Evolutionary conservation across 176 grass and related monocot genomes (phyloP), one percentile per base, ranked within the genome.

Genomic region (Lolium rigidum): DNA sequence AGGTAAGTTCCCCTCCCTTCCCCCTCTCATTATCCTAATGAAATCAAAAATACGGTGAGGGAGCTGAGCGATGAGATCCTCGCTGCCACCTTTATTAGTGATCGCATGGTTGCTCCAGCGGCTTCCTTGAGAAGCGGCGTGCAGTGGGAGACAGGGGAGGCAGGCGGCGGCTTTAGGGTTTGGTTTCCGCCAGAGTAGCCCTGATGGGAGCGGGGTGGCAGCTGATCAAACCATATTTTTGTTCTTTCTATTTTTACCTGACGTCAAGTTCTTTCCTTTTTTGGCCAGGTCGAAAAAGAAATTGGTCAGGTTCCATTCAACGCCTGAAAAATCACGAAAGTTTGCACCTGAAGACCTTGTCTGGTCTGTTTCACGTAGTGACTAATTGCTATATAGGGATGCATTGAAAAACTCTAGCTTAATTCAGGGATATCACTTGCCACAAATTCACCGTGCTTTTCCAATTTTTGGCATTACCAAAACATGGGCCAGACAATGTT

Each of bases 31-130:
- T 31, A 31, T 35, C 11, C 0, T 2, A 22, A 2, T 64, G 24
- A 64, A n/a, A 28, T 64, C 61, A 1, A 10, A 14, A 10, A 28
- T 15, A 28, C 1, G 0, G 5, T 0, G 25, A 28, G 61, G 12
- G 4, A 64, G 10, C 0, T 11, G 25, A 31, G 61, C 25, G 24
- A 13, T 4, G 10, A 14, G 4, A 28, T 14, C 11, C 10, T 14
- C 4, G 1, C 4, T 0, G 22, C 11, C 4, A 63, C 22, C 11
- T 63, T 63, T 24, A 28, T 14, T 0, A 64, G 1, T 0, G 61
- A 28, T 63, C 21, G 14, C 0, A 0, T 0, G 4, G 22, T 4
- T 13, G 0, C 22, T 63, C 11, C 11, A 4, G 0, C 3, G 10
- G 10, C 22, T 4, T 63, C 4, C 60, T 26, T 0, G 25, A 0